Conservation (phyloP, 805 yeast genomes). For the Ogataea pignaliae region DNA sequence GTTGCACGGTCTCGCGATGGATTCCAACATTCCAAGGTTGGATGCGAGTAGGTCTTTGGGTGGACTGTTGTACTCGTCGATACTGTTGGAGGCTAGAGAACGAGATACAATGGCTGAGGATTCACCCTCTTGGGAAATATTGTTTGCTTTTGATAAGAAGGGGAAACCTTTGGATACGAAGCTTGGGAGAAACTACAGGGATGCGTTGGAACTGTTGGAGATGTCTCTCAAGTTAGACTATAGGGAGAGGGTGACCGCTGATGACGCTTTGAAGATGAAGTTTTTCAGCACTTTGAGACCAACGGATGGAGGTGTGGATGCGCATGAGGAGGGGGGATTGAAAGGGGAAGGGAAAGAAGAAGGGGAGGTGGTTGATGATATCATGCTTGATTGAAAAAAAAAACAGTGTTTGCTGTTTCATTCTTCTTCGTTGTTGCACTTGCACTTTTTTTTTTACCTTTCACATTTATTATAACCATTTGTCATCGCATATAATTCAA, state of each 20-base stretch:
- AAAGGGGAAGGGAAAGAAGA: background rate
- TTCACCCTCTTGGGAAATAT: constrained; percentile 66
- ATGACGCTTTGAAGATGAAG: constrained; percentile 49
- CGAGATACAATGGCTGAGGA: constrained; percentile 64
- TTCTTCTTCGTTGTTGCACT: background rate
- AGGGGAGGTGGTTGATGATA: constrained; percentile 20
- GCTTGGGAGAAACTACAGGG: constrained; percentile 35
- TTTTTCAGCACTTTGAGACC: constrained; percentile 46
- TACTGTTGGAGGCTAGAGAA: constrained; percentile 41
- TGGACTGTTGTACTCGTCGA: constrained; percentile 39
- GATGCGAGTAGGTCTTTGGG: constrained; percentile 36
- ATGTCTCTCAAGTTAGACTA: constrained; percentile 58
- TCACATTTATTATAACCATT: too few relatives aligned
- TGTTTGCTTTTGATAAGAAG: constrained; percentile 42
- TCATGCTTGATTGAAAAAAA: constrained; percentile 18
- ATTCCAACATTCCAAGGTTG: constrained; percentile 53
- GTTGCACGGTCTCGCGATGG: constrained; percentile 85
- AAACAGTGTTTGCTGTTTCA: too few relatives aligned
- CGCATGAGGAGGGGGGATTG: background rate
- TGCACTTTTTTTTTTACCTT: background rate
- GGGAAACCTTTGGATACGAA: constrained; percentile 34
- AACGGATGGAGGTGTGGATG: constrained; percentile 2
- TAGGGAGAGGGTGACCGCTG: constrained; percentile 50
- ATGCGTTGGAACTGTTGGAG: constrained; percentile 52
- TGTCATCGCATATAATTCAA: too few relatives aligned